These are phyloP conservation scores for Primulina eburnea DNA, from an alignment of 257 asterid species.

Conservation along the genomic window DNA sequence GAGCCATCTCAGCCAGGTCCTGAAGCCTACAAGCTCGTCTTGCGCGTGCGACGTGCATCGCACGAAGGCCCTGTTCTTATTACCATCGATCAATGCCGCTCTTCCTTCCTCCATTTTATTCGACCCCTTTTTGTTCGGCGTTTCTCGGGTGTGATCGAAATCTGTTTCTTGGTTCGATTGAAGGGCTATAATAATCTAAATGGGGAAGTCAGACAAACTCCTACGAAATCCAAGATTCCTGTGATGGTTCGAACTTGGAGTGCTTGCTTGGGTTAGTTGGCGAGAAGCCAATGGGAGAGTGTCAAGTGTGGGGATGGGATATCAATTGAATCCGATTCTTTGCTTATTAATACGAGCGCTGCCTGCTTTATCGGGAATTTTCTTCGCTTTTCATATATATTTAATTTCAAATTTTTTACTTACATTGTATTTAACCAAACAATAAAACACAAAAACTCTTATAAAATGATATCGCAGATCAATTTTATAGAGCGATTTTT, in stretches of 20 bases:
- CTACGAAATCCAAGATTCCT: background rate
- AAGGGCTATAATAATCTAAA: background rate
- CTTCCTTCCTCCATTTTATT: conserved; percentile 43
- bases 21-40: conserved; percentile 75
- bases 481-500: too few species aligned
- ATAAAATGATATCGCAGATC: too few species aligned
- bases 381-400: background rate
- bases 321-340: conserved; percentile 12
- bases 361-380: background rate
- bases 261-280: background rate
- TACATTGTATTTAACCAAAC: too few species aligned
- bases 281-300: conserved; percentile 20
- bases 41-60: conserved; percentile 60
- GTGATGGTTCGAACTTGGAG: conserved; percentile 8
- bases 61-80: conserved; percentile 28
- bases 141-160: conserved; percentile 18
- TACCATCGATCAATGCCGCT: conserved; percentile 21
- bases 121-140: conserved; percentile 1
- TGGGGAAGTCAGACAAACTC: background rate
- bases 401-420: too few species aligned
- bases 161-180: background rate
- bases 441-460: too few species aligned
- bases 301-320: conserved; percentile 24
- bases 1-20: conserved; percentile 84
- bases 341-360: background rate